Evolutionary conservation across 352 stramenopile genomes (phyloP).

Genomic region (Blastocystis sp.): DNA sequence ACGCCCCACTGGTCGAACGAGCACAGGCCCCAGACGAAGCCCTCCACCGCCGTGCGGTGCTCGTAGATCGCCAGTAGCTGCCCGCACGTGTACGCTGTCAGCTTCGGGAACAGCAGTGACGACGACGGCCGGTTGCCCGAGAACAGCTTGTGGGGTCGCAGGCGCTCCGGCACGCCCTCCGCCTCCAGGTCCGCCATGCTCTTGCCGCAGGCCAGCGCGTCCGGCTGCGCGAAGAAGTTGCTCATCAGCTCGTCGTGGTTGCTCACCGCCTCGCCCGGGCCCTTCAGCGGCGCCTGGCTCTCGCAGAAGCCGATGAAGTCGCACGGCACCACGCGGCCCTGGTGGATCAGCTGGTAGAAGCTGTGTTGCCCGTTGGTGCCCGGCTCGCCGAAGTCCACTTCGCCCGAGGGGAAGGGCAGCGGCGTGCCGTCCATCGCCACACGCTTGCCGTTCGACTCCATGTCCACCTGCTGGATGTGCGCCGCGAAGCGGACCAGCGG

Average conservation of each 20-base stretch:
- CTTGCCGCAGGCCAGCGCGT: slow-evolving; percentile 93
- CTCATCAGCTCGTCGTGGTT: slow-evolving; percentile 99
- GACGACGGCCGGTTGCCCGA: slow-evolving; percentile 92
- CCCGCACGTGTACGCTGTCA: slow-evolving; percentile 89
- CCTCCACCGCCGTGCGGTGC: slow-evolving; percentile 91
- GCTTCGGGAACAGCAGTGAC: slow-evolving; percentile 89
- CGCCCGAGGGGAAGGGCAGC: slow-evolving; percentile 87
- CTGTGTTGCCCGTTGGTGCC: slow-evolving; percentile 95
- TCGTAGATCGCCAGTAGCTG: slow-evolving; percentile 96
- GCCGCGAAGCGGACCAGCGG: slow-evolving; percentile 89
- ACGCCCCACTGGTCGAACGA: slow-evolving; percentile 97
- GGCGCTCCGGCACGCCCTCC: slow-evolving; percentile 85
- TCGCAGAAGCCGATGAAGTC: slow-evolving; percentile 98
- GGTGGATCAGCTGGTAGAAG: slow-evolving; percentile 99
- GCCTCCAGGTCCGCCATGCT: slow-evolving; percentile 86
- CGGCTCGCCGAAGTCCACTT: slow-evolving; percentile 94
- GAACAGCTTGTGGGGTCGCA: slow-evolving; percentile 91
- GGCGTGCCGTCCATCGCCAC: slow-evolving; percentile 87
- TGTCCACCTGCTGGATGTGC: slow-evolving; percentile 97
- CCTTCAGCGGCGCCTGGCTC: slow-evolving; percentile 83
- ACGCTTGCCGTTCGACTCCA: slow-evolving; percentile 97
- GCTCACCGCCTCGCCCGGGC: slow-evolving; percentile 79
- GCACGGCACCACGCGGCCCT: slow-evolving; percentile 89
- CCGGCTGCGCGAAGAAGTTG: slow-evolving; percentile 98
- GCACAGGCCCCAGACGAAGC: slow-evolving; percentile 96